Conservation (phyloP, 257 asterid genomes). For the Salvia miltiorrhiza region DNA sequence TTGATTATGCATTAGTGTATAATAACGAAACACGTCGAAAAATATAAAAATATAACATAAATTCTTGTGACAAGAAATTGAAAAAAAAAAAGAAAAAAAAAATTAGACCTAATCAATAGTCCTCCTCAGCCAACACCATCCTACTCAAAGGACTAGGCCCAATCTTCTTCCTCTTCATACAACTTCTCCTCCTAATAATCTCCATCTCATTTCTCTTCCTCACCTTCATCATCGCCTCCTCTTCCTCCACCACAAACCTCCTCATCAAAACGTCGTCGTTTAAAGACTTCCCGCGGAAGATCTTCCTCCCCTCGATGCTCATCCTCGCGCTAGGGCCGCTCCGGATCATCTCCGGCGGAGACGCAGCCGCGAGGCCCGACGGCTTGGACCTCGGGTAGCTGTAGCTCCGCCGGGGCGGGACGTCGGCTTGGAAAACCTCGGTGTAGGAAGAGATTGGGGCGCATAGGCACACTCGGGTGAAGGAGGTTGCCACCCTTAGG, state of each 20-base stretch:
- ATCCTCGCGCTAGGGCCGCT: slow-evolving; percentile 58
- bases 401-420: slow-evolving; percentile 71
- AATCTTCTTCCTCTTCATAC: slow-evolving; percentile 56
- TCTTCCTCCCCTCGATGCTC: slow-evolving; percentile 67
- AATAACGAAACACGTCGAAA: background rate
- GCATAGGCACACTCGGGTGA: slow-evolving; percentile 77
- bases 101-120: background rate
- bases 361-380: slow-evolving; percentile 24
- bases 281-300: slow-evolving; percentile 76
- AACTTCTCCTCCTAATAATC: slow-evolving; percentile 66
- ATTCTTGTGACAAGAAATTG: background rate
- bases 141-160: slow-evolving; percentile 89
- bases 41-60: background rate
- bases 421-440: slow-evolving; percentile 68
- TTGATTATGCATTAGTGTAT: background rate
- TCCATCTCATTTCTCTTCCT: slow-evolving; percentile 86
- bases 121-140: slow-evolving; percentile 64
- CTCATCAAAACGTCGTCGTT: slow-evolving; percentile 83
- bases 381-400: slow-evolving; percentile 69
- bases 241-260: slow-evolving; percentile 83
- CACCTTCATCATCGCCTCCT: slow-evolving; percentile 78
- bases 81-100: background rate
- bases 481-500: slow-evolving; percentile 61
- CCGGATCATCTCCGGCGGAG: slow-evolving; percentile 32
- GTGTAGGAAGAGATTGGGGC: slow-evolving; percentile 81